Evolutionary conservation across 352 stramenopile species (phyloP).

Genomic region (Phytophthora aleatoria): DNA sequence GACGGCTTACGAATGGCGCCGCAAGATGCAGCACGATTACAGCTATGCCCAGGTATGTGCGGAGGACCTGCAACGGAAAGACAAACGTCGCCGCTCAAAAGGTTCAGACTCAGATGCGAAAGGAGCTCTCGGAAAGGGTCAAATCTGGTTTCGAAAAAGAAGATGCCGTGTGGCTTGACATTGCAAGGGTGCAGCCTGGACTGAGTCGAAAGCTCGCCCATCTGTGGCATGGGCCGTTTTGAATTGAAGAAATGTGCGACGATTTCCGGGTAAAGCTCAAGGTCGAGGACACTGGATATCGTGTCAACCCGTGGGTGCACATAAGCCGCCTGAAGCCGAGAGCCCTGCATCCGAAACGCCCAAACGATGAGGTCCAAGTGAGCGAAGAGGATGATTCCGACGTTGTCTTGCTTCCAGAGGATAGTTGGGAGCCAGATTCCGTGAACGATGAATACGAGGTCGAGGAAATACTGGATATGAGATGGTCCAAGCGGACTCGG

Average conservation of each 20-base stretch:
- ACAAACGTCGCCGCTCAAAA: not conserved
- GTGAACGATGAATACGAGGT: conserved; percentile 10
- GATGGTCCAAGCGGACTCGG: not conserved
- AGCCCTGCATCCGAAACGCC: not conserved
- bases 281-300: conserved; percentile 7
- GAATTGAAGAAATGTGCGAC: conserved; percentile 12
- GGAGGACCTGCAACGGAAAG: conserved; percentile 11
- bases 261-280: conserved; percentile 9
- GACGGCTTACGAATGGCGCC: conserved; percentile 6
- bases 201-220: conserved; percentile 10
- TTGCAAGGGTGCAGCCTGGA: conserved; percentile 2
- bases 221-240: conserved; percentile 11
- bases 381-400: conserved; percentile 14
- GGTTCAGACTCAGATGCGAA: conserved; percentile 8
- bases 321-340: conserved; percentile 10
- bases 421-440: conserved; percentile 4
- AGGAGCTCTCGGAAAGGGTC: conserved; percentile 6
- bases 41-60: conserved; percentile 3
- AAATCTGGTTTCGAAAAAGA: conserved; percentile 4
- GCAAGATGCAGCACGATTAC: conserved; percentile 14
- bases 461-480: conserved; percentile 5
- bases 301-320: conserved; percentile 16
- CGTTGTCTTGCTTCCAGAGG: not conserved
- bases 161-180: conserved; percentile 11
- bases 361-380: not conserved